phyloP scores from a whole-genome alignment of 495 filamentous ascomycete species.

The Pseudomonodictys pantanalensis region DNA sequence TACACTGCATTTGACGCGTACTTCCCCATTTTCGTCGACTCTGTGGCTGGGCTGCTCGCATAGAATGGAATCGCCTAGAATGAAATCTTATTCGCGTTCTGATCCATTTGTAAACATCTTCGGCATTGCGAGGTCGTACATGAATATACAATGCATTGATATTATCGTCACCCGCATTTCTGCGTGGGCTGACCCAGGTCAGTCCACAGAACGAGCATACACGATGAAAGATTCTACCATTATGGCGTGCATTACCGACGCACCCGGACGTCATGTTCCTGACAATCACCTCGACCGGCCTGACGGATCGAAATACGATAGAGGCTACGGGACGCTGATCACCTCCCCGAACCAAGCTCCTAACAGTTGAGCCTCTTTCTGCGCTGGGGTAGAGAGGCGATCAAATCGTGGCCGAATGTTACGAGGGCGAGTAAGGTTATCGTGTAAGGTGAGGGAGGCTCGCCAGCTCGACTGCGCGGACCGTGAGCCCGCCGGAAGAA shows the following conservation, averaged over 20 bases:
- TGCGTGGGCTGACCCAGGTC: constrained; percentile 7
- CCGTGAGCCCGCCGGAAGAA: constrained; percentile 31
- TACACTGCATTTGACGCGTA: constrained; percentile 26
- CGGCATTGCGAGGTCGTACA: constrained; percentile 26
- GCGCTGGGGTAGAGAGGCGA: background rate
- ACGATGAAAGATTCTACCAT: background rate
- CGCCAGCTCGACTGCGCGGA: constrained; percentile 17
- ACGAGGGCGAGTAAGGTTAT: constrained; percentile 1
- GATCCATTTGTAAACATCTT: background rate
- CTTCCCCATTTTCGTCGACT: constrained; percentile 18
- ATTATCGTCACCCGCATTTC: constrained; percentile 16
- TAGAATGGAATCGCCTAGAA: too few species aligned
- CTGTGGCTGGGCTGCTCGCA: constrained; percentile 15
- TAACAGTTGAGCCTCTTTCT: constrained; percentile 5
- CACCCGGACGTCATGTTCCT: constrained; percentile 8
- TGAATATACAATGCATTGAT: constrained; percentile 18
- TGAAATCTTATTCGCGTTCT: too few species aligned
- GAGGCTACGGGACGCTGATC: background rate
- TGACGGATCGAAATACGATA: background rate
- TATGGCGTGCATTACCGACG: background rate
- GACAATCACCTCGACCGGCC: background rate
- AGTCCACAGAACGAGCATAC: background rate
- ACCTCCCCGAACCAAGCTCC: background rate
- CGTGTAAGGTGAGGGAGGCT: background rate
- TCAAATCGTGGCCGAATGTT: constrained; percentile 3